phyloP scores from a whole-genome alignment of 2,329 filamentous ascomycete species.

The Thelonectria discophora region DNA sequence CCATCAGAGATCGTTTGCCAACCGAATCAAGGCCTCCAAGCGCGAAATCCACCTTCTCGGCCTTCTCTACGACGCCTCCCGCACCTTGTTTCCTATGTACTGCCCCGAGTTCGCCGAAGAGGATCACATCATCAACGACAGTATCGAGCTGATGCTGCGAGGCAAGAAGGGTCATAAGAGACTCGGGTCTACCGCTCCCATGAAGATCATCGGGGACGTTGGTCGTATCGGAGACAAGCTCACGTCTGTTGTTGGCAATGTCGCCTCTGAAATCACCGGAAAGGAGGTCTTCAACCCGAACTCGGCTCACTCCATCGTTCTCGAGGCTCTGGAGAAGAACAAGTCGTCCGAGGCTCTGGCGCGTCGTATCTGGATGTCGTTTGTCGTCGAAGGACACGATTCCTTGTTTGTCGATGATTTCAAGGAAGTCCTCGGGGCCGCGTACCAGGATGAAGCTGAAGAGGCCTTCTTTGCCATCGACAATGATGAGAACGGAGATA shows the following conservation, averaged over 20 bases:
- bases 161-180: conserved; percentile 60
- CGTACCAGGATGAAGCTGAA: conserved; percentile 79
- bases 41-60: conserved; percentile 82
- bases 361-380: conserved; percentile 97
- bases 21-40: conserved; percentile 89
- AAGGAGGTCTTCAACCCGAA: conserved; percentile 95
- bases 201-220: conserved; percentile 79
- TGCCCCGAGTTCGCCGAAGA: conserved; percentile 91
- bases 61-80: conserved; percentile 88
- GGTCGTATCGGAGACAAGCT: conserved; percentile 91
- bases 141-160: conserved; percentile 73
- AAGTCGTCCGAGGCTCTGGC: conserved; percentile 89
- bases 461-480: conserved; percentile 86
- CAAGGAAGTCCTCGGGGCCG: conserved; percentile 82
- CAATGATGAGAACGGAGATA: conserved; percentile 89
- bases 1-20: conserved; percentile 83
- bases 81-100: conserved; percentile 89
- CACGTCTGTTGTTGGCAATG: conserved; percentile 89
- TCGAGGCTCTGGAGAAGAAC: conserved; percentile 87
- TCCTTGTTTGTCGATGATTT: conserved; percentile 83
- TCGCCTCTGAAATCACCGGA: conserved; percentile 93
- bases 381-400: conserved; percentile 89
- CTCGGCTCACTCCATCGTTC: conserved; percentile 87
- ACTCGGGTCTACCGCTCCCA: conserved; percentile 74
- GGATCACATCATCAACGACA: conserved; percentile 90